phyloP scores from a whole-genome alignment of 2,329 filamentous ascomycete genomes.

The Samsoniella hepiali region DNA sequence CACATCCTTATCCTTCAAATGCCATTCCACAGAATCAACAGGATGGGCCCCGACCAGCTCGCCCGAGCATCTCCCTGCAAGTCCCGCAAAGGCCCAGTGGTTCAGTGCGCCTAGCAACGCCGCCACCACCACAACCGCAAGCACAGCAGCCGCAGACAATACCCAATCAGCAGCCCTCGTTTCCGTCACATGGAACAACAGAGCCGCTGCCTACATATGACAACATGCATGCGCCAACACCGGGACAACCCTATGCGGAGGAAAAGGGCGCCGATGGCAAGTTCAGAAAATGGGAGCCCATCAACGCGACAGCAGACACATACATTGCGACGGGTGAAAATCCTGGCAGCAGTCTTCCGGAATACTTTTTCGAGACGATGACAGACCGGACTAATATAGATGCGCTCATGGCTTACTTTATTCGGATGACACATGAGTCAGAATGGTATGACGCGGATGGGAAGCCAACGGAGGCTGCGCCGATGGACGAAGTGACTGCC shows the following conservation, averaged over 20 bases:
- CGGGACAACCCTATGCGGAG: not conserved
- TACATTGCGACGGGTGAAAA: not conserved
- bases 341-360: slow-evolving; percentile 21
- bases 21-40: slow-evolving; percentile 4
- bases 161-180: not conserved
- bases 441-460: slow-evolving; percentile 51
- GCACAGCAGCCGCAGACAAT: not conserved
- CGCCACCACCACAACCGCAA: slow-evolving; percentile 38
- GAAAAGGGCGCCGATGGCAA: not conserved
- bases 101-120: slow-evolving; percentile 60
- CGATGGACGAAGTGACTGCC: slow-evolving; percentile 51
- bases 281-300: slow-evolving; percentile 2
- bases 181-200: not conserved
- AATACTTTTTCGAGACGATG: slow-evolving; percentile 35
- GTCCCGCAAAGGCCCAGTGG: slow-evolving; percentile 54
- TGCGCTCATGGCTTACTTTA: slow-evolving; percentile 53
- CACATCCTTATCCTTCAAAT: not conserved
- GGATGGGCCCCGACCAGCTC: slow-evolving; percentile 26
- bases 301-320: not conserved
- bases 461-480: slow-evolving; percentile 39
- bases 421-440: slow-evolving; percentile 47
- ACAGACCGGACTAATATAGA: slow-evolving; percentile 54
- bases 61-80: slow-evolving; percentile 40
- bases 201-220: slow-evolving; percentile 11
- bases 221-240: slow-evolving; percentile 16